Conservation (phyloP, 305 asterid species). For the Caryopteris hybrid region DNA sequence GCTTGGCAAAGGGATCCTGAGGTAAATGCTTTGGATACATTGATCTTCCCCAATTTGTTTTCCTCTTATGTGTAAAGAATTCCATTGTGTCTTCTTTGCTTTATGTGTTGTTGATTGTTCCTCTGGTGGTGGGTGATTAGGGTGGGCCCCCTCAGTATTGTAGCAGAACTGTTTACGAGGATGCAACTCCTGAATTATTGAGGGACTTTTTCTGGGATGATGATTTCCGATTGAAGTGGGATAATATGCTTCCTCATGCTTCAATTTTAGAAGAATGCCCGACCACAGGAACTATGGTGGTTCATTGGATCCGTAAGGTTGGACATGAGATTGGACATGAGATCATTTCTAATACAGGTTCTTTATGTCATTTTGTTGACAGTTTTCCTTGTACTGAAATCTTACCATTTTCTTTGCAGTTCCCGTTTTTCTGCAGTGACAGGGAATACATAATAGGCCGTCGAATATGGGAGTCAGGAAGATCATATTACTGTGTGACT, state of each 20-base stretch:
- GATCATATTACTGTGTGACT: constrained; percentile 79
- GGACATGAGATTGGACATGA: too few relatives aligned
- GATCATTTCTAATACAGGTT: background rate
- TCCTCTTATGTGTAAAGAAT: background rate
- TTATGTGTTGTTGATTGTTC: constrained; percentile 9
- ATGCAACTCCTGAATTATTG: constrained; percentile 80
- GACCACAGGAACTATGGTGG: constrained; percentile 69
- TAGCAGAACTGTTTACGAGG: constrained; percentile 89
- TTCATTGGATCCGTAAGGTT: constrained; percentile 90
- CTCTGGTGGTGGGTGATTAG: constrained; percentile 29
- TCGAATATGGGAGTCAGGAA: constrained; percentile 87
- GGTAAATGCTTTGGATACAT: constrained; percentile 33
- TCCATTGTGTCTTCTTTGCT: background rate
- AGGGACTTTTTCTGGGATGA: constrained; percentile 97
- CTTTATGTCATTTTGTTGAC: background rate
- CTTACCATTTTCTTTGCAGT: constrained; percentile 39
- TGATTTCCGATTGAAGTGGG: constrained; percentile 88
- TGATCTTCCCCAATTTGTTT: too few relatives aligned
- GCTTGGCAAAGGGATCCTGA: constrained; percentile 90
- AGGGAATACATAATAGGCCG: constrained; percentile 90
- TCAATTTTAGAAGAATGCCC: constrained; percentile 70
- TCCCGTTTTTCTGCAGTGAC: constrained; percentile 93
- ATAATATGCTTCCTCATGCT: constrained; percentile 73
- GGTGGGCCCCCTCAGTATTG: constrained; percentile 85
- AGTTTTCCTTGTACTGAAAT: background rate